Percentiles rank a stretch among this genome's conserved stretches.
Evolutionary conservation across 108 stramenopile species (phyloP).

Genomic region (Pseudonitzschia multistriata): DNA sequence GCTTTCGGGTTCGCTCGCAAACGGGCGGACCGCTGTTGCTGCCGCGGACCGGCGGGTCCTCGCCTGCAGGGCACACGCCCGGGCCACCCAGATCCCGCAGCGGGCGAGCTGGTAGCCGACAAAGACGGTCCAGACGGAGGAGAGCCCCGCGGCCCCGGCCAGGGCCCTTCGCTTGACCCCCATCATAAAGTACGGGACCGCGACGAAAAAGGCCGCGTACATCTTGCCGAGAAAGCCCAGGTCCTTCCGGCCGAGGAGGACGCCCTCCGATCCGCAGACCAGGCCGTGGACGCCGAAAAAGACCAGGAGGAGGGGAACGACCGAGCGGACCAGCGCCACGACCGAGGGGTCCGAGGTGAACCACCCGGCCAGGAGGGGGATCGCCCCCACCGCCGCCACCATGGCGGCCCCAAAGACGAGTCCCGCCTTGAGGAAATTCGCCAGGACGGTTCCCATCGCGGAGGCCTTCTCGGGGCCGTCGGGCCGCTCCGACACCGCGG

Average conservation of each 20-base stretch:
- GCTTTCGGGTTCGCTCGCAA: too few species aligned
- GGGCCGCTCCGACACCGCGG: conserved; percentile 50
- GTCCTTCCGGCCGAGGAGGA: conserved; percentile 81
- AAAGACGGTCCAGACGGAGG: conserved; percentile 72
- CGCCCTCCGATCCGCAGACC: conserved; percentile 68
- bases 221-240: conserved; percentile 62
- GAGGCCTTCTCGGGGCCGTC: conserved; percentile 40
- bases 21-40: neutral
- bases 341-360: conserved; percentile 79
- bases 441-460: conserved; percentile 50
- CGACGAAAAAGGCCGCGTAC: conserved; percentile 68
- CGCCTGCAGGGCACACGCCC: conserved; percentile 39
- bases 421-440: conserved; percentile 73
- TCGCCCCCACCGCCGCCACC: conserved; percentile 44
- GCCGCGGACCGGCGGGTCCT: conserved; percentile 40
- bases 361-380: conserved; percentile 62
- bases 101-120: conserved; percentile 67
- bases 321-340: conserved; percentile 50
- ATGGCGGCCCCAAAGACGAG: conserved; percentile 58
- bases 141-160: conserved; percentile 51
- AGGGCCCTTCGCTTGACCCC: conserved; percentile 64
- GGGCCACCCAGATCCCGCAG: conserved; percentile 25
- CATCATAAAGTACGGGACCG: conserved; percentile 75
- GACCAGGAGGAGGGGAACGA: conserved; percentile 55
- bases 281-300: conserved; percentile 68